Evolutionary conservation across 1,284 basidiomycete species (phyloP).

Genomic region (Sanghuangporus baumii): DNA sequence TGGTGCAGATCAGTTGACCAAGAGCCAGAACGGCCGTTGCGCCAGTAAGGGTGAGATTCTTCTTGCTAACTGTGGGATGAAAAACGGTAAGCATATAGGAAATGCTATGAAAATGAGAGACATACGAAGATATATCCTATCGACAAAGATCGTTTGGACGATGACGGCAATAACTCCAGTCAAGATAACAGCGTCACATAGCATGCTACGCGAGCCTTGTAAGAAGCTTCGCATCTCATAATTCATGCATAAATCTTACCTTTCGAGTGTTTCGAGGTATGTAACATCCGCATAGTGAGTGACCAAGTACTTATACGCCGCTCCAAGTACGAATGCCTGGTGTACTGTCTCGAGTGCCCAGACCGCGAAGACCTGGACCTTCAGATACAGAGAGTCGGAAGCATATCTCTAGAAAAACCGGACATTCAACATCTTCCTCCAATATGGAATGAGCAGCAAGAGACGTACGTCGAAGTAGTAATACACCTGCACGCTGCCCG

Average conservation of each 20-base stretch:
- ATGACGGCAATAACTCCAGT: background rate
- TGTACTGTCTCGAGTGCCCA: conserved; percentile 12
- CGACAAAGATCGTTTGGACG: conserved; percentile 3
- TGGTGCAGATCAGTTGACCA: background rate
- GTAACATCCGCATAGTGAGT: background rate
- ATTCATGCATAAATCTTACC: background rate
- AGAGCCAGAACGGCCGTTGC: background rate
- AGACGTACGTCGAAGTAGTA: conserved; percentile 12
- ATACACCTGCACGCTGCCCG: conserved; percentile 8
- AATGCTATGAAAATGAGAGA: background rate
- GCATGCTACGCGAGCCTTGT: background rate
- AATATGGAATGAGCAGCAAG: background rate
- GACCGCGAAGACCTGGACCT: background rate
- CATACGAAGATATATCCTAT: conserved; percentile 6
- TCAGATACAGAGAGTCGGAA: background rate
- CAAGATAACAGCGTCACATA: background rate
- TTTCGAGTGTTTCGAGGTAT: background rate
- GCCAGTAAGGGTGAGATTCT: background rate
- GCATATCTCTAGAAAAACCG: background rate
- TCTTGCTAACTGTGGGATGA: conserved; percentile 2
- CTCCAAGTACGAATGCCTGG: conserved; percentile 5
- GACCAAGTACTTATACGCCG: conserved; percentile 7
- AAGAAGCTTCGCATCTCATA: background rate
- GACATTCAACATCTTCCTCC: background rate
- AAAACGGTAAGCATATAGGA: background rate